phyloP scores from a whole-genome alignment of 768 basidiomycete species.

The Flagelloscypha sp. region DNA sequence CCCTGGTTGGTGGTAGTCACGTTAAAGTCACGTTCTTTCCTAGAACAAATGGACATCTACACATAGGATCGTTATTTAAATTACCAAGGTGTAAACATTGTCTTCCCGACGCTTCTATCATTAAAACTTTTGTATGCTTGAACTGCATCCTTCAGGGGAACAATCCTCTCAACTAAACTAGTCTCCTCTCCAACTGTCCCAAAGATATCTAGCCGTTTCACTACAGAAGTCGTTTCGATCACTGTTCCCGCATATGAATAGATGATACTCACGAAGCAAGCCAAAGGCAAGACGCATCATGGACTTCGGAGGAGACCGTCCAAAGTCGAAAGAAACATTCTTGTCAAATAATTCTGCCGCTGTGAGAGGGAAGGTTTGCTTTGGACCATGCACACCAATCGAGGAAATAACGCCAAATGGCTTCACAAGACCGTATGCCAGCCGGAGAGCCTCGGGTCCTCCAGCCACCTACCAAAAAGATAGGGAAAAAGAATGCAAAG shows the following conservation, averaged over 20 bases:
- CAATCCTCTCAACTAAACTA: slow-evolving; percentile 62
- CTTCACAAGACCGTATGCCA: slow-evolving; percentile 64
- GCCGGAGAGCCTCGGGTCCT: slow-evolving; percentile 49
- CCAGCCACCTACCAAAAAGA: slow-evolving; percentile 53
- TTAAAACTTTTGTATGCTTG: slow-evolving; percentile 62
- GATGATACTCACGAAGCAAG: slow-evolving; percentile 36
- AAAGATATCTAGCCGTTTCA: slow-evolving; percentile 65
- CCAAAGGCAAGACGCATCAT: slow-evolving; percentile 69
- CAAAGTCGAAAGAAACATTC: slow-evolving; percentile 75
- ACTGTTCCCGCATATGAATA: background rate
- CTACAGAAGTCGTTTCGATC: slow-evolving; percentile 15
- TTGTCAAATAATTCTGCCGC: slow-evolving; percentile 59
- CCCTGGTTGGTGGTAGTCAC: no score
- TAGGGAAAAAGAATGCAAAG: background rate
- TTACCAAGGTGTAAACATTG: slow-evolving; percentile 70
- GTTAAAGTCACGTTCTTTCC: no score
- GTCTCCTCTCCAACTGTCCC: slow-evolving; percentile 56
- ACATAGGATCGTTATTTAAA: slow-evolving; percentile 10
- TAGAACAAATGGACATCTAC: no score
- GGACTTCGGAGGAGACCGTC: slow-evolving; percentile 72
- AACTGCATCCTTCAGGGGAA: slow-evolving; percentile 47
- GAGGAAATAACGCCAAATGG: slow-evolving; percentile 71
- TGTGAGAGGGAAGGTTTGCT: slow-evolving; percentile 44
- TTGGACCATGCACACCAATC: slow-evolving; percentile 66
- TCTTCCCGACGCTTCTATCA: slow-evolving; percentile 65